A percentile compares a stretch with the other conserved stretches of the same genome.
Evolutionary conservation across 2,329 filamentous ascomycete genomes (phyloP).

Genomic region (Talaromyces islandicus): DNA sequence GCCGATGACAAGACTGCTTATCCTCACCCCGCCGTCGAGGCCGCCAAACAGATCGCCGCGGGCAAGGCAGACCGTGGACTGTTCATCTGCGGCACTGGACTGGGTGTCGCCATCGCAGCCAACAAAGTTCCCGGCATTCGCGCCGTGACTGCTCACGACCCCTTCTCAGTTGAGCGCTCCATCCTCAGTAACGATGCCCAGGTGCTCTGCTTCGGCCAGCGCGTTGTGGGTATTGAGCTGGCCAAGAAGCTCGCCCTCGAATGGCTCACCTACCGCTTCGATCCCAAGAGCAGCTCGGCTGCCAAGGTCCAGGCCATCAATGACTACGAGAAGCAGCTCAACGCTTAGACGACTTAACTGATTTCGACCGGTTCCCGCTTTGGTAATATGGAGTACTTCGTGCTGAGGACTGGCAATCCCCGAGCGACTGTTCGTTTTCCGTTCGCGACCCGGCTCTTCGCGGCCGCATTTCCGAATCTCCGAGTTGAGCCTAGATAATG

Average conservation of each 20-base stretch:
- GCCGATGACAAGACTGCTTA: slow-evolving; percentile 72
- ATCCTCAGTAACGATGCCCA: slow-evolving; percentile 82
- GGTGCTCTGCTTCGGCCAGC: slow-evolving; percentile 79
- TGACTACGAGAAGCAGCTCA: slow-evolving; percentile 36
- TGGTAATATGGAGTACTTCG: too few relatives aligned
- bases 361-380: neutral
- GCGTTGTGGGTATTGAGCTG: slow-evolving; percentile 74
- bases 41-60: slow-evolving; percentile 50
- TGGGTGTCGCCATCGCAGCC: slow-evolving; percentile 81
- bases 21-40: slow-evolving; percentile 69
- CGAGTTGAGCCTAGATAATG: neutral
- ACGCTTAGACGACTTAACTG: neutral
- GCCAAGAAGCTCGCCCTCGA: slow-evolving; percentile 71
- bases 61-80: slow-evolving; percentile 67
- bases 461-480: neutral
- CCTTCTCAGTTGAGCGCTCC: slow-evolving; percentile 74
- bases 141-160: slow-evolving; percentile 85
- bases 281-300: slow-evolving; percentile 58
- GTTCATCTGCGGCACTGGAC: slow-evolving; percentile 74
- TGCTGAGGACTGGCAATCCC: neutral
- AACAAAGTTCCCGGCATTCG: slow-evolving; percentile 81
- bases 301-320: slow-evolving; percentile 50
- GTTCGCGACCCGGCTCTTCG: neutral
- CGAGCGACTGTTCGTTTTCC: neutral
- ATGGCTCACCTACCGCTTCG: slow-evolving; percentile 81